Evolutionary conservation across 345 rosid genomes (phyloP).

Genomic region (Eucalyptus regnans): DNA sequence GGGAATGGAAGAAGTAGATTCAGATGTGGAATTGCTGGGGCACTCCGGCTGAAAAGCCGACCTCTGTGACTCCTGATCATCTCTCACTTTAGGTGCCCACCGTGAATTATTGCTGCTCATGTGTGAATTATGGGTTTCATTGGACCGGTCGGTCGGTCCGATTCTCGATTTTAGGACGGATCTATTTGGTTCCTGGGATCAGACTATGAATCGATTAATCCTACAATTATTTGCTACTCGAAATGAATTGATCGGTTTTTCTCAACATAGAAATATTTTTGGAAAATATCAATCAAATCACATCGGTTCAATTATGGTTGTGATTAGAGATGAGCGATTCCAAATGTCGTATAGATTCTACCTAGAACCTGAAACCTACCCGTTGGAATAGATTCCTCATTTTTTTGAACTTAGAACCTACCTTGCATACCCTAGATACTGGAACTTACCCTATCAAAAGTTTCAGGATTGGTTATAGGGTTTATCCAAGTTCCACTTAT

Average conservation of each 20-base stretch:
- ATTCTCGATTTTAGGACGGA: accelerated
- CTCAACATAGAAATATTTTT: not conserved
- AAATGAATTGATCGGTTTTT: not conserved
- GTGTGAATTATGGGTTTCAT: too few species aligned
- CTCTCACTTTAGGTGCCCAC: conserved; percentile 37
- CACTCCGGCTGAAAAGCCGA: conserved; percentile 27
- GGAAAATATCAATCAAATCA: not conserved
- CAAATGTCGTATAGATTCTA: accelerated
- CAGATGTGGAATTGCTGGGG: conserved; percentile 34
- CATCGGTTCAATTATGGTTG: accelerated
- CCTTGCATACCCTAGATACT: accelerated
- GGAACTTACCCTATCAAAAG: accelerated
- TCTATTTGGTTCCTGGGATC: accelerated
- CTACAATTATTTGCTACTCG: not conserved
- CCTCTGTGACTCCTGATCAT: conserved; percentile 37
- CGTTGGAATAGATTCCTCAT: accelerated
- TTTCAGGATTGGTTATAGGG: accelerated
- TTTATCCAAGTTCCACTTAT: accelerated
- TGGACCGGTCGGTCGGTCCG: accelerated
- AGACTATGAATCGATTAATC: accelerated
- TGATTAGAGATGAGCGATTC: too few species aligned
- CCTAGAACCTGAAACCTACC: accelerated
- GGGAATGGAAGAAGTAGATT: not conserved
- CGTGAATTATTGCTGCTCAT: not conserved
- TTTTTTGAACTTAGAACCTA: too few species aligned